Conservation (phyloP, 1,139 yeast species). For the Pichia sp. region DNA sequence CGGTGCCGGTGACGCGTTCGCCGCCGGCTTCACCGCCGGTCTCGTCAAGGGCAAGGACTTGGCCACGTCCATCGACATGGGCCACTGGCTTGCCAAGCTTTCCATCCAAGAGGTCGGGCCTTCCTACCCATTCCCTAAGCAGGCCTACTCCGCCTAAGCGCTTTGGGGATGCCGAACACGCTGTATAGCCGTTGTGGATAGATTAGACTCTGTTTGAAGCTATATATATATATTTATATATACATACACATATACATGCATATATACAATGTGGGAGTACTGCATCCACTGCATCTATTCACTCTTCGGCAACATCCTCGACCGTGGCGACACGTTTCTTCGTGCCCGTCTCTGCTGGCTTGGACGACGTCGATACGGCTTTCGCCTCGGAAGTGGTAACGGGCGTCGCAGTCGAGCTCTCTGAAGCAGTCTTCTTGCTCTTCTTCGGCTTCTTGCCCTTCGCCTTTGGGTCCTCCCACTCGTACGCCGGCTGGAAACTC, state of each 20-base stretch:
- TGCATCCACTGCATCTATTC: neutral
- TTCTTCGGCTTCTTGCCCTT: constrained; percentile 28
- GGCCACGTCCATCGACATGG: constrained; percentile 66
- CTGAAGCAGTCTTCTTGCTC: neutral
- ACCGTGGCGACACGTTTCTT: constrained; percentile 27
- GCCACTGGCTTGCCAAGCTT: constrained; percentile 94
- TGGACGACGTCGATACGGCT: constrained; percentile 6
- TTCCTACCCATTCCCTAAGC: constrained; percentile 81
- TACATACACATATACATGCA: neutral
- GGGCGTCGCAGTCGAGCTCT: neutral
- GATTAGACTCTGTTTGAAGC: neutral
- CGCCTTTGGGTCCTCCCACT: constrained; percentile 58
- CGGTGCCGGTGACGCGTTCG: constrained; percentile 99
- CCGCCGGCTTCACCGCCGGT: constrained; percentile 94
- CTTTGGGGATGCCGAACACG: too few relatives aligned
- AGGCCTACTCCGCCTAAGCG: constrained; percentile 39
- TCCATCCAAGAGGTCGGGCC: constrained; percentile 95
- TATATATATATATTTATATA: neutral
- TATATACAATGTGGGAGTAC: neutral
- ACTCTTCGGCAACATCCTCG: constrained; percentile 26
- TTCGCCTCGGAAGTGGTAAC: neutral
- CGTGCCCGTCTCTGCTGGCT: constrained; percentile 16
- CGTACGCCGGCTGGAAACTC: constrained; percentile 84
- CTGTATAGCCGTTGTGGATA: too few relatives aligned
- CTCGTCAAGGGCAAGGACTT: constrained; percentile 70